Percentiles rank a stretch among this genome's conserved stretches.
phyloP scores from a whole-genome alignment of 2,329 filamentous ascomycete genomes.

The Aspergillus sp. region DNA sequence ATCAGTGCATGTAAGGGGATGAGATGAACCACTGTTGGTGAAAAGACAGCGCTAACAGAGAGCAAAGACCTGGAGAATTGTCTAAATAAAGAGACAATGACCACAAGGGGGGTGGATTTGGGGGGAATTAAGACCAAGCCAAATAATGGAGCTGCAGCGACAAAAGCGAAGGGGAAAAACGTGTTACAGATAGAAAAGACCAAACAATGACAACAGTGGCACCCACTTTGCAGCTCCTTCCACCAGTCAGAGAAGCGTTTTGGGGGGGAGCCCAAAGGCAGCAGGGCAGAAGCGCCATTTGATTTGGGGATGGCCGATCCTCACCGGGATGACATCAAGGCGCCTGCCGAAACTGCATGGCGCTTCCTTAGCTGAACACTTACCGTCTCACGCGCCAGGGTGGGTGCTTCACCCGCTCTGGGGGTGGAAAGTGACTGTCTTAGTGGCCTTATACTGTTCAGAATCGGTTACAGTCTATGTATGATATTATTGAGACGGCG shows the following conservation, averaged over 20 bases:
- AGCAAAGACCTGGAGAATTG: background rate
- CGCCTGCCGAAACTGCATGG: conserved; percentile 35
- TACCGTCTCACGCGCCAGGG: background rate
- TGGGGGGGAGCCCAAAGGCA: conserved; percentile 8
- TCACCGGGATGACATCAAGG: conserved; percentile 36
- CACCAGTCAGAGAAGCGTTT: conserved; percentile 12
- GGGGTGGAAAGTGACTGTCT: too few relatives aligned
- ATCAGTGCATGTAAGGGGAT: background rate
- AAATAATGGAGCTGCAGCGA: conserved; percentile 9
- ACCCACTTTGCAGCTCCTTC: conserved; percentile 10
- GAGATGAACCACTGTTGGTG: background rate
- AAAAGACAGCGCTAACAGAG: background rate
- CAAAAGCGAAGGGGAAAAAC: conserved; percentile 11
- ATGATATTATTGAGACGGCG: too few relatives aligned
- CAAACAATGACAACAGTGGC: conserved; percentile 33
- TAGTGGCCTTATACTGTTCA: too few relatives aligned
- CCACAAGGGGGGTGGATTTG: background rate
- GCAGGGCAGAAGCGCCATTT: conserved; percentile 21
- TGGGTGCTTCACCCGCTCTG: too few relatives aligned
- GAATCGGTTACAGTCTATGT: too few relatives aligned
- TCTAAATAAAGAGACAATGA: conserved; percentile 4
- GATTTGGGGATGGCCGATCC: conserved; percentile 26
- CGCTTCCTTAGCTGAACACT: conserved; percentile 6
- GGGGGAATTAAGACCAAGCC: too few relatives aligned
- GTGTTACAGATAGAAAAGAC: conserved; percentile 21